Evolutionary conservation across 371 early-diverging fungal species (phyloP), one percentile per base, ranked within the genome.

Genomic region (Actinomortierella ambigua): DNA sequence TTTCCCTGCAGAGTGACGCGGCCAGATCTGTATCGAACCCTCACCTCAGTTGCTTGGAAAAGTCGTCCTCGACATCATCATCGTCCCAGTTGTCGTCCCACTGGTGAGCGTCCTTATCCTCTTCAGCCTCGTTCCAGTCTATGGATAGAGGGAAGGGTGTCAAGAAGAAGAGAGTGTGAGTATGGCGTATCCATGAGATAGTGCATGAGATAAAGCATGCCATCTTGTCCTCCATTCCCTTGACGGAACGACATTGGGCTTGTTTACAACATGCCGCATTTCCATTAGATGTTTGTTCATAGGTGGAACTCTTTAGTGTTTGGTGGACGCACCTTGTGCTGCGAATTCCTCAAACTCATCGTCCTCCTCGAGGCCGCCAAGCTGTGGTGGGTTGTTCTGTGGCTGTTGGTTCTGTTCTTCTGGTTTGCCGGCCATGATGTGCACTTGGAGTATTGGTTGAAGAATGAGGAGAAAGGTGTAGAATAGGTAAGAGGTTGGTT

Each of bases 71-170:
- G 52, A 93, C 69, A 76, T 94, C 92, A 63, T 93, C 94, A 63
- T 94, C 94, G 71, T 95, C 95, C 95, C 95, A 95, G 81, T 92
- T 90, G 54, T 93, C 93, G 53, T 92, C 92, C 95, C 95, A 94
- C 44, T 87, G 85, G 34, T 88, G 80, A 28, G 88, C 80, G 57
- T 93, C 93, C 60, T 88, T 84, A 59, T 93, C 90, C 61, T 93
- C 90, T 40, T 88, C 91, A 34, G 83, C 85, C 62, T 88, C 91
- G 58, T 84, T 86, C 95, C 95, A 95, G 75, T 94, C 95, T 94
- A 78, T 17, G 29, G 23, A 53, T 20, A 48, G 28, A 24, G 23
- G n/a, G 4, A 43, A 40, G 6, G 7, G n/a, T n/a, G n/a, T n/a
- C 28, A 43, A 42, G 28, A 54, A 41, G 42, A 3, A 27, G 22